phyloP scores from a whole-genome alignment of 805 yeast species.

The Metschnikowia henanensis region DNA sequence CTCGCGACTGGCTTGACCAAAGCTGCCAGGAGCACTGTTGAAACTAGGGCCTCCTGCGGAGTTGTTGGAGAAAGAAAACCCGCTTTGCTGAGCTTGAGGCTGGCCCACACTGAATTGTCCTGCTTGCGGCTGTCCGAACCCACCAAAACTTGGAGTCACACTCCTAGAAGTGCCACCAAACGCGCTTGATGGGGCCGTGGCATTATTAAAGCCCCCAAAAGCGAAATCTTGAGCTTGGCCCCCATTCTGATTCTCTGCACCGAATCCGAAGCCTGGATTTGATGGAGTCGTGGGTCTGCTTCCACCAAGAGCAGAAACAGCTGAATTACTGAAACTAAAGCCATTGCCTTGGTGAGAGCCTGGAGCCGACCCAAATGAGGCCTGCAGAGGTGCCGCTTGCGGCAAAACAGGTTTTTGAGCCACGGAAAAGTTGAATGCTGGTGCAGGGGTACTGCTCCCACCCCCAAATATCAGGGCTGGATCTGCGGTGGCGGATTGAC shows the following conservation, averaged over 20 bases:
- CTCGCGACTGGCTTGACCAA: constrained; percentile 19
- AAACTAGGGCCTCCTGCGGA: constrained; percentile 11
- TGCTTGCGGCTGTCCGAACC: constrained; percentile 6
- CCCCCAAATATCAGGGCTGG: constrained; percentile 33
- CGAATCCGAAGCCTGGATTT: constrained; percentile 6
- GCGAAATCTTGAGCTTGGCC: constrained; percentile 1
- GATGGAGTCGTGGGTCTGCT: constrained; percentile 16
- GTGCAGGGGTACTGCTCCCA: constrained; percentile 16
- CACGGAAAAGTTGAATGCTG: constrained; percentile 17
- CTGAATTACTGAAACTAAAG: constrained; percentile 15
- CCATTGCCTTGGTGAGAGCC: constrained; percentile 7
- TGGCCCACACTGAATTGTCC: constrained; percentile 1
- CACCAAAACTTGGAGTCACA: constrained; percentile 9
- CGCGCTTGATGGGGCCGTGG: constrained; percentile 7
- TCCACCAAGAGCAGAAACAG: constrained; percentile 6
- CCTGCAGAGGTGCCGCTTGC: constrained; percentile 9
- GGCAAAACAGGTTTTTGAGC: constrained; percentile 1
- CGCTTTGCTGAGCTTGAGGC: constrained; percentile 7
- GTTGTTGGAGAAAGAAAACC: constrained; percentile 15
- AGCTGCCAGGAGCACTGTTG: constrained; percentile 18
- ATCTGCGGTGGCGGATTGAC: constrained; percentile 27
- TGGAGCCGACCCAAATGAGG: constrained; percentile 4
- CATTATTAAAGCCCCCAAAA: constrained; percentile 5
- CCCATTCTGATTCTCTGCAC: constrained; percentile 3
- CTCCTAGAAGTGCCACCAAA: constrained; percentile 12